Percentiles rank a stretch among this genome's conserved stretches.
Evolutionary conservation across 768 basidiomycete genomes (phyloP).

Genomic region (Calocybe gangraenosa): DNA sequence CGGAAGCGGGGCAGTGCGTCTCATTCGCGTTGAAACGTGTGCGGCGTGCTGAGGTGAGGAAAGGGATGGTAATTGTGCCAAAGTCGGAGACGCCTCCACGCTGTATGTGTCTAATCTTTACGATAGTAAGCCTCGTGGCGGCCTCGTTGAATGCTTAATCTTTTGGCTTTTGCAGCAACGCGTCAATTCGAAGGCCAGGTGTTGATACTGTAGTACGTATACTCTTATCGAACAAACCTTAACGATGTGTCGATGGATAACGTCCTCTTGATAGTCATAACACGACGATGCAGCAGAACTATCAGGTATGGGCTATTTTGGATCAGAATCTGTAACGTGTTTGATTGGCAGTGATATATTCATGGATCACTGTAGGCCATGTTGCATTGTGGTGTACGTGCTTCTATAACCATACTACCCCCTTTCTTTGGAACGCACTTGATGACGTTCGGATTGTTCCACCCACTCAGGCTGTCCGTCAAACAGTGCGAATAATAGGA

Average conservation of each 20-base stretch:
- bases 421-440: neutral
- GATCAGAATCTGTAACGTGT: too few species aligned
- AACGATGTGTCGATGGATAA: neutral
- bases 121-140: too few species aligned
- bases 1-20: slow-evolving; percentile 95
- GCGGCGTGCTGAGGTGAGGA: slow-evolving; percentile 73
- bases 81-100: slow-evolving; percentile 75
- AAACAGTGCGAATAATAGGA: slow-evolving; percentile 86
- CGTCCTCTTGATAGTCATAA: slow-evolving; percentile 68
- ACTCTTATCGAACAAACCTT: neutral
- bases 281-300: slow-evolving; percentile 88
- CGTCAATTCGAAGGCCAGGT: slow-evolving; percentile 91
- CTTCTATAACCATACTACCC: too few species aligned
- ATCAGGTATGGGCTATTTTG: too few species aligned
- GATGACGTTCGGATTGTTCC: neutral
- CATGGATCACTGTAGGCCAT: slow-evolving; percentile 52
- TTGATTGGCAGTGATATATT: neutral
- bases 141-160: slow-evolving; percentile 1
- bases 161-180: slow-evolving; percentile 48
- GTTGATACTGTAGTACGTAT: slow-evolving; percentile 80
- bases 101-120: slow-evolving; percentile 38
- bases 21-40: slow-evolving; percentile 91
- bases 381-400: slow-evolving; percentile 86
- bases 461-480: slow-evolving; percentile 65
- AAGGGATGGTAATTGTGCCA: slow-evolving; percentile 91